Base-by-base conservation (phyloP, 208 protist genomes). In the Leptomonas seymouri region DNA sequence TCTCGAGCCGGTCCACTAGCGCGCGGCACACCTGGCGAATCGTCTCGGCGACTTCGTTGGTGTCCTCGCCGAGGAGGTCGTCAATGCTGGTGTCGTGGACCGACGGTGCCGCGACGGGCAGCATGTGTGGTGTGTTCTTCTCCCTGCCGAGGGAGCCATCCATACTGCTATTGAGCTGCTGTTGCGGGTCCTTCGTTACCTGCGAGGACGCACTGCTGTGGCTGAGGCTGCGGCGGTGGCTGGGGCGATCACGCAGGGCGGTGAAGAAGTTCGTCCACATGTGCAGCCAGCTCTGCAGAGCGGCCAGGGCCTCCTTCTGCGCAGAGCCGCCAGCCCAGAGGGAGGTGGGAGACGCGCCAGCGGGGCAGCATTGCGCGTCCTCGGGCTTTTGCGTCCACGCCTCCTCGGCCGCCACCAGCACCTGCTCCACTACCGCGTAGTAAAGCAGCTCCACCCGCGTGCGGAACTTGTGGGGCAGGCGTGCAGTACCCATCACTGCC, bases 391-490 rank as follows among this genome's bases (percentile, higher is more conserved):
- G 60, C 66, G 67, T 56, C 86, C 84, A 94, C 39, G 60, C 60
- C 46, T 76, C 71, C 79, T 95, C 90, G 2, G 86, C 84, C 27
- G 82, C 78, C 5, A 71, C 49, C 28, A 90, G 65, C 12, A 93
- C 87, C 42, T 72, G 44, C 70, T 93, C 90, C 5, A 91, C 60
- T 12, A 81, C 71, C 48, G 59, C 82, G 67, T 80, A 91, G 67
- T 81, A 93, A 25, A 93, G 78, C 80, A 93, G 80, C 67, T 96
- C 91, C 20, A 72, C 74, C 23, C 91, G 83, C 2, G 84, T 84
- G 39, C 79, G 76, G 46, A 94, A 96, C 76, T 96, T 96, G 51
- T 84, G 80, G 27, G 68, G 61, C 49, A 31, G 14, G 1, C 30
- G 44, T 5, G 59, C 14, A n/a, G 56, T 5, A 16, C 34, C 36